phyloP scores from a whole-genome alignment of 352 stramenopile species.

The Blastocystis hominis region DNA sequence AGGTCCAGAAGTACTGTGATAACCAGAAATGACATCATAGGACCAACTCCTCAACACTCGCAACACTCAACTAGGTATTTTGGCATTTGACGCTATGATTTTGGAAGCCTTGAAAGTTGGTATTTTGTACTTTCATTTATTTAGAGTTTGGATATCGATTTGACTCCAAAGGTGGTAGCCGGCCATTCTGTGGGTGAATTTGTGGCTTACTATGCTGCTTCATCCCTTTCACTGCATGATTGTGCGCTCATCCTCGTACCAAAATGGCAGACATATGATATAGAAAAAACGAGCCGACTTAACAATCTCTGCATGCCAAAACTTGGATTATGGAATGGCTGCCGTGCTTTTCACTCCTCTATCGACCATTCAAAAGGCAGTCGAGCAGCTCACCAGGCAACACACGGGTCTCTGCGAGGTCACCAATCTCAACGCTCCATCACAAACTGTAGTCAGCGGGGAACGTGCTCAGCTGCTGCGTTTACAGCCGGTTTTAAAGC shows the following conservation, averaged over 20 bases:
- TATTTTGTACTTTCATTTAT: not conserved
- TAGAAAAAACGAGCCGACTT: not conserved
- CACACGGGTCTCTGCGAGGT: not conserved
- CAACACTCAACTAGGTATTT: not conserved
- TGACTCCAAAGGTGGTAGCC: not conserved
- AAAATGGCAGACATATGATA: not conserved
- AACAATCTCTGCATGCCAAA: not conserved
- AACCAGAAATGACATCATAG: not conserved
- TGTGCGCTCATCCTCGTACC: not conserved
- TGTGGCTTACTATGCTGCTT: not conserved
- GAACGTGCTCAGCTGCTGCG: not conserved
- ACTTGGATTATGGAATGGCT: not conserved
- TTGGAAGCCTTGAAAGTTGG: not conserved
- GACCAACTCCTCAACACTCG: not conserved
- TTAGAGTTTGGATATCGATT: not conserved
- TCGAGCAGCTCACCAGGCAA: not conserved
- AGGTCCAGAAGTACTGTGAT: not conserved
- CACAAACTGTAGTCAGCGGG: not conserved
- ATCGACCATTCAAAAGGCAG: not conserved
- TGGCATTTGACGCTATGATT: not conserved
- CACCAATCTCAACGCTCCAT: not conserved
- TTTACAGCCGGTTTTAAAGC: not conserved
- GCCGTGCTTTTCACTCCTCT: not conserved
- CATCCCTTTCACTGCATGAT: not conserved
- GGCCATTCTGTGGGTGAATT: constrained; percentile 20